Base-by-base conservation (phyloP, 148 eudicot species). In the Rhododendron ferrugineum region DNA sequence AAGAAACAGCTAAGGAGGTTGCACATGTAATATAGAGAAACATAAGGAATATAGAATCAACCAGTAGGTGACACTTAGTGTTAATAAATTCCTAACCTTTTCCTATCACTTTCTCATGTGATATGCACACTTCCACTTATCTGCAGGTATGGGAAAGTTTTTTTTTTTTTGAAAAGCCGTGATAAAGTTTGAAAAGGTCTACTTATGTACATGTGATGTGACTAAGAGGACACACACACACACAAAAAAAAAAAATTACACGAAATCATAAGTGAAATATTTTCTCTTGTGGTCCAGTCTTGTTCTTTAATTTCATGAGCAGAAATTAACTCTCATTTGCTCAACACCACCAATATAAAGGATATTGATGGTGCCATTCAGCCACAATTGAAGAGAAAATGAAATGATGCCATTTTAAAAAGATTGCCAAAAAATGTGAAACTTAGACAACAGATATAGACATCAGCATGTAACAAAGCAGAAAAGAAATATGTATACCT, bases 21-120 rank as follows among this genome's bases (percentile, higher is more conserved):
- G 42, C 6, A 40, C 42, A 5, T n/a, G 50, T 47, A 56, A 47
- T 42, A 80, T 60, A 49, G 52, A 75, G 83, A 86, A 84, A 77
- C 36, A 82, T 42, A 77, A 56, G 75, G 30, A 46, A 1, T 79
- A 49, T 3, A 18, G 44, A 80, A 49, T 49, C 54, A 49, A 80
- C 54, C 15, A 50, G 66, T 28, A 22, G 70, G 73, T 66, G 70
- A 64, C 8, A 3, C 30, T 10, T 64, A 64, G 70, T 4, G 60
- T 18, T 54, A 18, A 46, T 18, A 16, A 26, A 23, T 3, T n/a
- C 60, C 36, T 1, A 47, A 0, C 49, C 34, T 47, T 79, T 47
- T 46, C 60, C 58, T 36, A 13, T 47, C 44, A 30, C 60, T 30
- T 46, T 79, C 37, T 79, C 23, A 15, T 6, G 60, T 9, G 37